Evolutionary conservation across 1,284 basidiomycete species (phyloP), one percentile per base, ranked within the genome.

Genomic region (Athelia psychrophila): DNA sequence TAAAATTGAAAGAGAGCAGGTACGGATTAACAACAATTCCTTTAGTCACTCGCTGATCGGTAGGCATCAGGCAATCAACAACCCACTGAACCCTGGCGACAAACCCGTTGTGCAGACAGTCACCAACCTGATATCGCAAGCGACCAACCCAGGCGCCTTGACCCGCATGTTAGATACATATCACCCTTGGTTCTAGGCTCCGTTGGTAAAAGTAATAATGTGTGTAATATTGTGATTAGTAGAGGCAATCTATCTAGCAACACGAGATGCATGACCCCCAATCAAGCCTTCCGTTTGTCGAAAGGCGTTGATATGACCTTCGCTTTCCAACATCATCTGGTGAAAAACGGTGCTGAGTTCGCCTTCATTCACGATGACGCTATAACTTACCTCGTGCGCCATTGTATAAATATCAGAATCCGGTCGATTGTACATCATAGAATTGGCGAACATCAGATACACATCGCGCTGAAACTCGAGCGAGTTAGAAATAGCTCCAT

Each of bases 361-460:
- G 27, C 57, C 49, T 50, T 45, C 51, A 48, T 33, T 24, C 49
- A 20, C 32, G 30, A 47, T 33, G 47, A 52, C 30, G 52, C 44
- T 49, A 30, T 50, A 4, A 47, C 83, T 70, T 54, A 89, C 91
- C 75, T 95, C 91, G 64, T 90, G 84, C n/a, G 94, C 90, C 88
- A 96, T 93, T 49, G 79, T 78, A 60, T 88, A 84, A 12, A 96
- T 88, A 64, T 92, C 89, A 20, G 86, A 88, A 3, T 84, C 86
- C 1, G 88, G 88, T 40, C 86, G 78, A 59, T 98, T 98, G 68
- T 93, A 98, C 88, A 97, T 93, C 80, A 95, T 88, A 13, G 95
- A 93, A 64, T 98, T 98, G 32, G 93, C 91, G 68, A 96, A 95
- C 87, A 98, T 93, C 53, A 97, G 75, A 62, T 85, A 88, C 6